Evolutionary conservation across 164 flowering plant species (phyloP).

Genomic region (Tetrastigma voinierianum): DNA sequence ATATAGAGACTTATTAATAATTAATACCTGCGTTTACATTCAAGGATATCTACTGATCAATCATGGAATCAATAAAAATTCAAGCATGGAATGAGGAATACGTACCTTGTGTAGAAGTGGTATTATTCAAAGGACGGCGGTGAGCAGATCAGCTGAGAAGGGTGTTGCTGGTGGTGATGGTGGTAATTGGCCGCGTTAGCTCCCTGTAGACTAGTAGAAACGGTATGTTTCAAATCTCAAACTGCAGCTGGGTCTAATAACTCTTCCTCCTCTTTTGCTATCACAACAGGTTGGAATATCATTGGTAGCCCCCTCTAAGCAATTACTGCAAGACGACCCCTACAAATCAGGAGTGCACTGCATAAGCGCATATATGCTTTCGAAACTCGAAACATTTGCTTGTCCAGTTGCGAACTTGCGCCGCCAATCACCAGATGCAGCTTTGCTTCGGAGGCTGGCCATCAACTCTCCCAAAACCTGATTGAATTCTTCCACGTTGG

Average conservation of each 20-base stretch:
- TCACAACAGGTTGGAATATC: conserved; percentile 16
- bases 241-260: conserved; percentile 32
- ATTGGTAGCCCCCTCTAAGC: conserved; percentile 2
- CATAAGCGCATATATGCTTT: conserved; percentile 14
- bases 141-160: background rate
- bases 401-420: conserved; percentile 20
- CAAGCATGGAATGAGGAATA: no score
- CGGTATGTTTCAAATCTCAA: conserved; percentile 29
- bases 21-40: no score
- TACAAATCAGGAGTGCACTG: conserved; percentile 38
- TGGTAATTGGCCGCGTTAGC: background rate
- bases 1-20: no score
- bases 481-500: conserved; percentile 9
- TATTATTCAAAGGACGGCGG: background rate
- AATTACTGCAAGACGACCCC: conserved; percentile 4
- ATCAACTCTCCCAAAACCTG: conserved; percentile 7
- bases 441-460: conserved; percentile 7
- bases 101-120: background rate
- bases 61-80: no score
- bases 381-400: background rate
- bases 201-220: conserved; percentile 18
- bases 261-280: conserved; percentile 25
- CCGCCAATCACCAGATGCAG: conserved; percentile 11
- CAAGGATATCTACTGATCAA: no score
- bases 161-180: conserved; percentile 4